A percentile compares a stretch with the other conserved stretches of the same genome.
phyloP scores from a whole-genome alignment of 768 basidiomycete species.

The Hysterangium stoloniferum region DNA sequence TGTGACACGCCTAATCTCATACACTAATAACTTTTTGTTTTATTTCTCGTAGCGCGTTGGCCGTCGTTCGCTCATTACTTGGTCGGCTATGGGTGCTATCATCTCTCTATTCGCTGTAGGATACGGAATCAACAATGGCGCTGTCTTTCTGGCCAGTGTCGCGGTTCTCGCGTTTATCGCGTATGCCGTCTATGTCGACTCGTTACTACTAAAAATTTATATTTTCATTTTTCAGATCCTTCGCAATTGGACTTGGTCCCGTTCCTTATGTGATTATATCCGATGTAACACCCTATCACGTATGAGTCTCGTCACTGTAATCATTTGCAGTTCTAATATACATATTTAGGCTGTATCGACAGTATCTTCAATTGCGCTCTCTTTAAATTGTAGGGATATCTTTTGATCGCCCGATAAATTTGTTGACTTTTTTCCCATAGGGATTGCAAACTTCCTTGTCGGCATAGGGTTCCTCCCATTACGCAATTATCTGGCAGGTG shows the following conservation, averaged over 20 bases:
- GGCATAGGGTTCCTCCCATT: conserved; percentile 82
- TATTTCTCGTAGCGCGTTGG: conserved; percentile 53
- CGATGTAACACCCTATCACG: conserved; percentile 77
- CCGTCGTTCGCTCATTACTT: conserved; percentile 55
- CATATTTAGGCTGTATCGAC: conserved; percentile 63
- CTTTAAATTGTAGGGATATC: conserved; percentile 52
- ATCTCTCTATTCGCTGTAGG: conserved; percentile 61
- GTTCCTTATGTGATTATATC: conserved; percentile 90
- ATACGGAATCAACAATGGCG: conserved; percentile 55
- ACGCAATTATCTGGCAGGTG: conserved; percentile 62
- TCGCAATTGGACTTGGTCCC: conserved; percentile 86
- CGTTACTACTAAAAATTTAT: not conserved
- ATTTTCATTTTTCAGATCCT: conserved; percentile 45
- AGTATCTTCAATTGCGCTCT: conserved; percentile 66
- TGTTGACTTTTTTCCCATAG: conserved; percentile 29
- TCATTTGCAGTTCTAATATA: conserved; percentile 1
- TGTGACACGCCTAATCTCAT: no score
- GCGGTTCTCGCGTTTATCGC: conserved; percentile 76
- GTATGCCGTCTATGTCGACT: conserved; percentile 32
- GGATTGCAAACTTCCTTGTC: conserved; percentile 80
- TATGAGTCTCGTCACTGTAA: conserved; percentile 29
- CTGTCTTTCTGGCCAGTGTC: conserved; percentile 56
- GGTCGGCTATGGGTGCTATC: conserved; percentile 61
- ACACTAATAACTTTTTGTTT: not conserved
- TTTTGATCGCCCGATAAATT: no score